These are phyloP conservation scores for Naganishia antarctica DNA, from an alignment of 768 basidiomycete species.

Conservation along the genomic window DNA sequence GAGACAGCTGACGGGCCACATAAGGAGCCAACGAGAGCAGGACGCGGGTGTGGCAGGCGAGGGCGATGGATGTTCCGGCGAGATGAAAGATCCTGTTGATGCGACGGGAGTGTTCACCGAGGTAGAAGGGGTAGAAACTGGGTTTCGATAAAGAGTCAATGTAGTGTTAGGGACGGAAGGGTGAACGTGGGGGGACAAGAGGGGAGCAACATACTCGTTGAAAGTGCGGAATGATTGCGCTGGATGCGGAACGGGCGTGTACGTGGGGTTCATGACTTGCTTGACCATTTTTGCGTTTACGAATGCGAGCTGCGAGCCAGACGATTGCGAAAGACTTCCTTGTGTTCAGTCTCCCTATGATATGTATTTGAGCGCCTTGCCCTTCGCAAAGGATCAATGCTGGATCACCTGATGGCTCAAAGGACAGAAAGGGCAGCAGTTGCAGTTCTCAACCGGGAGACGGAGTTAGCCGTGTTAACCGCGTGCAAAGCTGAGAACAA, in stretches of 20 bases:
- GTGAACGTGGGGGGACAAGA: no score
- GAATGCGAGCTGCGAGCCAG: no score
- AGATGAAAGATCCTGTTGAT: conserved; percentile 35
- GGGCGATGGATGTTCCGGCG: conserved; percentile 32
- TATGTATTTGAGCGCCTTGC: no score
- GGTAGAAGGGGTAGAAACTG: conserved; percentile 41
- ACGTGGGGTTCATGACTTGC: conserved; percentile 16
- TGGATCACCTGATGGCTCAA: not conserved
- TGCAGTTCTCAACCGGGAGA: not conserved
- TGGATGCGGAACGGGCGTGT: conserved; percentile 17
- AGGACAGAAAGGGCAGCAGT: not conserved
- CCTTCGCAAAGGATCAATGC: no score
- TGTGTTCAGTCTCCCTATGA: no score
- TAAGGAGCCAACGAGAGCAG: conserved; percentile 29
- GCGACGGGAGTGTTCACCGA: conserved; percentile 38
- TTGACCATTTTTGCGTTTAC: conserved; percentile 14
- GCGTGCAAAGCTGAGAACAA: not conserved
- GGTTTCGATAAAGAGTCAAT: not conserved
- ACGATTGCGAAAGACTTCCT: no score
- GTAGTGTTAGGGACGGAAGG: no score
- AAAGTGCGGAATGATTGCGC: conserved; percentile 16
- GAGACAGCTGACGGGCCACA: not conserved
- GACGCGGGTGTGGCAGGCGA: conserved; percentile 29
- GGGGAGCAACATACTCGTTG: not conserved
- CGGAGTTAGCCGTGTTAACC: conserved; percentile 20